These are phyloP conservation scores for Leersia perrieri DNA, from an alignment of 176 grass and related monocot species.

Conservation along the genomic window DNA sequence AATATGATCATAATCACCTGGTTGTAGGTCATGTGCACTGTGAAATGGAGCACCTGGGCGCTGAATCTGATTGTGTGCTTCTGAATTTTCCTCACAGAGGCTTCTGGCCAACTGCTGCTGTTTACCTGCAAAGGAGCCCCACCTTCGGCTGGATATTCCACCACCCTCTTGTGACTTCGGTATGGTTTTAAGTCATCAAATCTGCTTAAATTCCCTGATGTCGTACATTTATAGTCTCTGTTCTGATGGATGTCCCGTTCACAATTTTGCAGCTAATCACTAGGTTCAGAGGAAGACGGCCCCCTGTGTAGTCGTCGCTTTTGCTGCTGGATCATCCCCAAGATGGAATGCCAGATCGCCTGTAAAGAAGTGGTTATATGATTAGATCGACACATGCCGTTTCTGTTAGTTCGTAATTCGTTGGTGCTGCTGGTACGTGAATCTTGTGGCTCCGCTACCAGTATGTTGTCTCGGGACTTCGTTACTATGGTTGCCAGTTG, in stretches of 20 bases:
- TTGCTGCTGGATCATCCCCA: conserved; percentile 1
- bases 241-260: background rate
- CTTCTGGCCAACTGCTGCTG: conserved; percentile 80
- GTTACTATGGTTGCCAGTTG: background rate
- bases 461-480: conserved; percentile 1
- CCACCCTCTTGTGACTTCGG: conserved; percentile 77
- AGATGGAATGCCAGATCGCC: conserved; percentile 10
- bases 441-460: background rate
- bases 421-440: background rate
- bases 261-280: conserved; percentile 41
- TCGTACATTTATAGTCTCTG: background rate
- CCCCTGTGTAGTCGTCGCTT: conserved; percentile 41
- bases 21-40: background rate
- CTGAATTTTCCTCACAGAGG: conserved; percentile 53
- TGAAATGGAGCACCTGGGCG: background rate
- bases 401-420: conserved; percentile 15
- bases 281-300: conserved; percentile 57
- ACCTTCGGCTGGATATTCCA: conserved; percentile 76
- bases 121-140: conserved; percentile 74
- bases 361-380: conserved; percentile 32
- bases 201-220: background rate
- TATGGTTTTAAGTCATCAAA: conserved; percentile 5
- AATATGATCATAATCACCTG: background rate
- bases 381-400: background rate
- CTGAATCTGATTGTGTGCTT: background rate